Evolutionary conservation across 2,329 filamentous ascomycete species (phyloP).

Genomic region (Venturia effusa): DNA sequence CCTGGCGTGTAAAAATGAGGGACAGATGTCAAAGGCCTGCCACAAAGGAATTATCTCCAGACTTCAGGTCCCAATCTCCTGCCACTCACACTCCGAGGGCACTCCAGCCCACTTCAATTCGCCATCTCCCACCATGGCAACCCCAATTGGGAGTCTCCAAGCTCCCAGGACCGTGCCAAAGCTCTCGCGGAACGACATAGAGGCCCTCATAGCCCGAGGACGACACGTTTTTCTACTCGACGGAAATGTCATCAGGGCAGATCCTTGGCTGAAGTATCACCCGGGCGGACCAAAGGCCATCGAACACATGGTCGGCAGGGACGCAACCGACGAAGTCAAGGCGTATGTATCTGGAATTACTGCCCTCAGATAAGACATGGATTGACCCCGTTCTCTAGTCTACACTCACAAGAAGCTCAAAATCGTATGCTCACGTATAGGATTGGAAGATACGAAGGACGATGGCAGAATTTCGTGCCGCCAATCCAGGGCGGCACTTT

Average conservation of each 20-base stretch:
- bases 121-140: neutral
- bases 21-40: neutral
- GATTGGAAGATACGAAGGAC: constrained; percentile 70
- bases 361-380: neutral
- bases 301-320: constrained; percentile 81
- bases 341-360: constrained; percentile 48
- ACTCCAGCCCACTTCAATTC: neutral
- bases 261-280: constrained; percentile 81
- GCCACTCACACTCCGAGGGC: neutral
- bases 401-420: constrained; percentile 72
- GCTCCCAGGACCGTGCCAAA: neutral
- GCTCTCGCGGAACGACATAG: constrained; percentile 51
- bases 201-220: constrained; percentile 74
- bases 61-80: neutral
- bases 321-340: constrained; percentile 90
- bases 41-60: neutral
- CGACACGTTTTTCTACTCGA: constrained; percentile 72
- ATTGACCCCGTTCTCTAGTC: constrained; percentile 34
- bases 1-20: neutral
- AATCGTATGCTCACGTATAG: constrained; percentile 70
- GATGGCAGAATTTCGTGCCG: constrained; percentile 79
- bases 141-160: neutral
- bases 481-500: constrained; percentile 86
- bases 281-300: constrained; percentile 89
- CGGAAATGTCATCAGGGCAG: constrained; percentile 71